Evolutionary conservation across 2,329 filamentous ascomycete species (phyloP).

Genomic region (Paecilomyces dactylethromorphus): DNA sequence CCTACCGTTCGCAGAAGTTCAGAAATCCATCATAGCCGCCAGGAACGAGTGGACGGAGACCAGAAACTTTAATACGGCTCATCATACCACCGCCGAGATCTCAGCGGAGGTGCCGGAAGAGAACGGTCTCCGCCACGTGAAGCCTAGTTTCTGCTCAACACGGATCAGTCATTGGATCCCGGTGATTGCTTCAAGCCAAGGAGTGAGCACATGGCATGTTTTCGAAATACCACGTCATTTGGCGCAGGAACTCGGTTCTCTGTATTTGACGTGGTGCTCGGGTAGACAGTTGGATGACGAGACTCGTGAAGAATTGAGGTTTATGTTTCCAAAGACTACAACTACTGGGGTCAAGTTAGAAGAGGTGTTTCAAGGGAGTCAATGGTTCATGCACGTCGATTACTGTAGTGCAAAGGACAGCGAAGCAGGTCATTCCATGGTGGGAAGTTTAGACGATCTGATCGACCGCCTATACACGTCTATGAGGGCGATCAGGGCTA

Average conservation of each 20-base stretch:
- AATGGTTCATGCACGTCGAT: conserved; percentile 37
- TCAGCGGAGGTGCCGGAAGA: conserved; percentile 16
- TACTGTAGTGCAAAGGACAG: conserved; percentile 42
- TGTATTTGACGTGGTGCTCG: conserved; percentile 17
- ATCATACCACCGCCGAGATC: conserved; percentile 24
- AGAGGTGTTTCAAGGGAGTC: conserved; percentile 19
- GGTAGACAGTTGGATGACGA: conserved; percentile 26
- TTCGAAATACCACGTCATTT: conserved; percentile 13
- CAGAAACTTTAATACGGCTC: conserved; percentile 30
- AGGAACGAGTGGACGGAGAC: conserved; percentile 6
- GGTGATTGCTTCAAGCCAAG: conserved; percentile 31
- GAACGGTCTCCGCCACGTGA: conserved; percentile 1
- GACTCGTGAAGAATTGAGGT: conserved; percentile 21
- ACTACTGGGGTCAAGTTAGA: conserved; percentile 22
- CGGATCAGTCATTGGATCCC: conserved; percentile 39
- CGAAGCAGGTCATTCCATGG: conserved; percentile 13
- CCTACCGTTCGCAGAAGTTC: conserved; percentile 6
- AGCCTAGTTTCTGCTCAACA: conserved; percentile 28
- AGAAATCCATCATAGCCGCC: conserved; percentile 3
- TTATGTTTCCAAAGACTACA: conserved; percentile 18
- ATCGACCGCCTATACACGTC: conserved; percentile 36
- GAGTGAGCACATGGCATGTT: conserved; percentile 13
- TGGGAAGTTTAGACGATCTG: conserved; percentile 27
- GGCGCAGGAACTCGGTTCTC: conserved; percentile 13
- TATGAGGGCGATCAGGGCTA: conserved; percentile 26